Evolutionary conservation across 208 protist genomes (phyloP).

Genomic region (Phytomonas francai): DNA sequence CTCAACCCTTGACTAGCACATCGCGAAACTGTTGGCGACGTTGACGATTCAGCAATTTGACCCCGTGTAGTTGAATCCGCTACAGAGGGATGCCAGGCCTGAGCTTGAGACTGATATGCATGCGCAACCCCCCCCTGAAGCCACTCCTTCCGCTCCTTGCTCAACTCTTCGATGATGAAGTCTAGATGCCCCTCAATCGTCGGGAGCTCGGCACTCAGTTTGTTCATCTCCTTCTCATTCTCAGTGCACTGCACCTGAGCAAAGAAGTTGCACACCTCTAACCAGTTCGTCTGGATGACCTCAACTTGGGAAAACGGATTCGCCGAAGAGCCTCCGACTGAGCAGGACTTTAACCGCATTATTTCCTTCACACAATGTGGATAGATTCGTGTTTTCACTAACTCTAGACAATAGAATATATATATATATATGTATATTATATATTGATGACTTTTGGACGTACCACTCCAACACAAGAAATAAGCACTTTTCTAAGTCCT

Average conservation of each 20-base stretch:
- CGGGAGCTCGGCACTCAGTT: conserved; percentile 19
- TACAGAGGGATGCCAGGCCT: no score
- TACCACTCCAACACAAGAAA: no score
- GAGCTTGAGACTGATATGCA: no score
- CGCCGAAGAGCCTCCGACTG: not conserved
- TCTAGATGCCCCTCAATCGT: conserved; percentile 26
- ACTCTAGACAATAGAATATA: no score
- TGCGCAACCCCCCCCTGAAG: conserved; percentile 2
- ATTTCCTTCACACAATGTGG: conserved; percentile 2
- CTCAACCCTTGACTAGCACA: no score
- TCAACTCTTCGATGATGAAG: conserved; percentile 32
- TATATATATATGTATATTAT: no score
- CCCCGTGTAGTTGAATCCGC: no score
- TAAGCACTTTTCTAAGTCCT: no score
- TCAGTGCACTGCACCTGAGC: conserved; percentile 36
- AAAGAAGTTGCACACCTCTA: conserved; percentile 45
- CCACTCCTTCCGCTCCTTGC: conserved; percentile 16
- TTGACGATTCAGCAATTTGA: no score
- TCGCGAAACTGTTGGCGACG: no score
- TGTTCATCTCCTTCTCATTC: conserved; percentile 15
- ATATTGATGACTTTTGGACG: no score
- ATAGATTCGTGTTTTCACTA: not conserved
- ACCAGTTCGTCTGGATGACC: conserved; percentile 30
- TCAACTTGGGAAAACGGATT: conserved; percentile 14
- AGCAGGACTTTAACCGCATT: no score